Evolutionary conservation across 345 rosid genomes (phyloP).

Genomic region (Salix exigua): DNA sequence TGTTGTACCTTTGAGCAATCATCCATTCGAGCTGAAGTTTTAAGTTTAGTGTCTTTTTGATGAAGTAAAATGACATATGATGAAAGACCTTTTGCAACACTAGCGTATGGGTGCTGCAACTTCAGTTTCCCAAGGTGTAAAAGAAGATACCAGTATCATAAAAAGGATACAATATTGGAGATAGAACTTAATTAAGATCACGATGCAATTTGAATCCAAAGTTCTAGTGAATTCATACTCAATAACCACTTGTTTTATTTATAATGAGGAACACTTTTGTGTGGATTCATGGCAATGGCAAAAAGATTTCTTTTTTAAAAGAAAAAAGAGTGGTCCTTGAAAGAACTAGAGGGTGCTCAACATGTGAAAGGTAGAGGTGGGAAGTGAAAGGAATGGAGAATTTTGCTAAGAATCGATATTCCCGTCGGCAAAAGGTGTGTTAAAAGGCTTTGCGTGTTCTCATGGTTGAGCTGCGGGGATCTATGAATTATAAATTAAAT

Average conservation of each 20-base stretch:
- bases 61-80: neutral
- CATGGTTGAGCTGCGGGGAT: neutral
- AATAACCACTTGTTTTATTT: constrained; percentile 1
- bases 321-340: neutral
- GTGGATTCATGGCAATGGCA: constrained; percentile 3
- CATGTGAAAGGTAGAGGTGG: constrained; percentile 1
- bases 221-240: neutral
- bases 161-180: neutral
- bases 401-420: neutral
- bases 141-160: neutral
- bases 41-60: neutral
- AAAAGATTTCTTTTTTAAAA: neutral
- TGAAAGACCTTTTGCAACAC: neutral
- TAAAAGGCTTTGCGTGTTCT: neutral
- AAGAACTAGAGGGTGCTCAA: neutral
- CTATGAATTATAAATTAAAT: neutral
- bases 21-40: constrained; percentile 1
- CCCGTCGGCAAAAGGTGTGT: constrained; percentile 14
- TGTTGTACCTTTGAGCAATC: neutral
- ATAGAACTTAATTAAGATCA: neutral
- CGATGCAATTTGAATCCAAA: neutral
- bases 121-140: neutral
- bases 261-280: neutral
- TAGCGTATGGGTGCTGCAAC: neutral
- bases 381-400: neutral